Evolutionary conservation across 192 early-diverging fungal genomes (phyloP), one percentile per base, ranked within the genome.

Genomic region (Dissophora globulifera): DNA sequence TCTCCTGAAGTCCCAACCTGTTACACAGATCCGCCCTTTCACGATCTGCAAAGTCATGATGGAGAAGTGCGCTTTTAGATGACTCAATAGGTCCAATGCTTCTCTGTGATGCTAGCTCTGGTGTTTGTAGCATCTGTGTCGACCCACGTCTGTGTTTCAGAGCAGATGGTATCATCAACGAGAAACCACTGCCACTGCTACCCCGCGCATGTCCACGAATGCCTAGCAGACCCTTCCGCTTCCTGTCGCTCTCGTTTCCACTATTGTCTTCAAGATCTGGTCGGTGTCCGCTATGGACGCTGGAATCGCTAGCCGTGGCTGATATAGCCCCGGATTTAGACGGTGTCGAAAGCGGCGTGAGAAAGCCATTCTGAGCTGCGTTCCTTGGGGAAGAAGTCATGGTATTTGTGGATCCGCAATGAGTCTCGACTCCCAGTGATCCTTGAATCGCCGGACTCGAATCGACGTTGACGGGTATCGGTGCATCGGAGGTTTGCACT

Each of bases 221-320:
- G 32, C n/a, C 20, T 27, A 2, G 43, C 4, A 17, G 4, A 12
- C 4, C 10, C 43, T n/a, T 45, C 16, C 4, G 4, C n/a, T 45
- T 45, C 17, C 17, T 45, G 43, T 45, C 43, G 43, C 17, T 45
- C 43, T 45, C 43, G 17, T 45, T 45, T n/a, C 43, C 17, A n/a
- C 19, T 41, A 25, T 56, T 22, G 1, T 15, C 27, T 9, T 48
- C 43, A 16, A 52, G 32, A n/a, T 42, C 43, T 13, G 50, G n/a
- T 12, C 35, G 48, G 11, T 25, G 45, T n/a, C 20, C 48, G n/a
- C 69, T 71, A 1, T 59, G 31, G 8, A 46, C 15, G 11, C 60
- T 71, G 32, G 50, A 12, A 13, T 71, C 69, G 35, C 69, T 62
- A 43, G 42, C 46, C 16, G 45, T 45, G 42, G 53, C 32, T 9